Evolutionary conservation across 495 filamentous ascomycete species (phyloP).

Genomic region (Penicillium arizonense): DNA sequence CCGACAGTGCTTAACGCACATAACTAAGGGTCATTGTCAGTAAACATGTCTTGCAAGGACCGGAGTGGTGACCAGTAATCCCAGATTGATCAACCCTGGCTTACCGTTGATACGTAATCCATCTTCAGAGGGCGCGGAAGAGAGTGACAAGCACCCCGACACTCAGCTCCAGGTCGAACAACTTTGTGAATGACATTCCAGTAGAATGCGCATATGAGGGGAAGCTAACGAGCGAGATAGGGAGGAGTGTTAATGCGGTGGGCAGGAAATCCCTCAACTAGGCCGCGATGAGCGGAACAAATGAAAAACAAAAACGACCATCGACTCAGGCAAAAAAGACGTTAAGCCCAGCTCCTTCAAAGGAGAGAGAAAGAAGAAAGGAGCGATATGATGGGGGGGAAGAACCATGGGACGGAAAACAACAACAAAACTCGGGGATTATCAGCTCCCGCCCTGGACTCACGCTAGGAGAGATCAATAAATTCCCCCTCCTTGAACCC

Average conservation of each 20-base stretch:
- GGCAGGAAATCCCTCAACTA: not conserved
- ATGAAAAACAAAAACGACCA: slow-evolving; percentile 12
- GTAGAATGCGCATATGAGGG: slow-evolving; percentile 32
- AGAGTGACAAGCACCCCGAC: slow-evolving; percentile 37
- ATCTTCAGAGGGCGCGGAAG: slow-evolving; percentile 37
- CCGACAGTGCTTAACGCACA: slow-evolving; percentile 71
- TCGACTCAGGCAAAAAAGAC: slow-evolving; percentile 17
- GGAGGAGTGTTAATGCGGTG: not conserved
- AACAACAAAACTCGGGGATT: slow-evolving; percentile 25
- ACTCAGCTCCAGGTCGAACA: slow-evolving; percentile 37
- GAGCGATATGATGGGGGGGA: slow-evolving; percentile 13
- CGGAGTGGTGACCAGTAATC: not conserved
- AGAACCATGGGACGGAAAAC: slow-evolving; percentile 18
- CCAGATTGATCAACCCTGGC: not conserved
- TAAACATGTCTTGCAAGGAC: not conserved
- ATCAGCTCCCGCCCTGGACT: slow-evolving; percentile 17
- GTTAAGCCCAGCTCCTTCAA: slow-evolving; percentile 8
- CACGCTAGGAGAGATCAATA: slow-evolving; percentile 29
- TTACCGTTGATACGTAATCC: slow-evolving; percentile 51
- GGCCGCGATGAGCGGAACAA: not conserved
- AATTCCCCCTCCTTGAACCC: not conserved
- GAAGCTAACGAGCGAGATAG: slow-evolving; percentile 1
- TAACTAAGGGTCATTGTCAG: slow-evolving; percentile 43
- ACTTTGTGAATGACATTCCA: slow-evolving; percentile 38
- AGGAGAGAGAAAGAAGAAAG: slow-evolving; percentile 27